Base-by-base conservation (phyloP, 768 basidiomycete species). In the Amanita pseudoporphyria region DNA sequence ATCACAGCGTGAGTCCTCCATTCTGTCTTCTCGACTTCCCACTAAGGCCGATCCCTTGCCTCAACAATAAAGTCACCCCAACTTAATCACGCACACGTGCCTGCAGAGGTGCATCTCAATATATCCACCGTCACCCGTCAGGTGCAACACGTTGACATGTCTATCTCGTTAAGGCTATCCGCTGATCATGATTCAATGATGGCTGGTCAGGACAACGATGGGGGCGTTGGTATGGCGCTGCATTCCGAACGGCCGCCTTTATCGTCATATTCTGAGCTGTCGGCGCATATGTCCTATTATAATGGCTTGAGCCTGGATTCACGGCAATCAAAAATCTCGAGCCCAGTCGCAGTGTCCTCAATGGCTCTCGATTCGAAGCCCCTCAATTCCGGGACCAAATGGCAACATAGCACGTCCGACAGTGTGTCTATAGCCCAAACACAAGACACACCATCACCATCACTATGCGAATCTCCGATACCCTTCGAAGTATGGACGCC, bases 191-290 rank as follows among this genome's bases (percentile, higher is more conserved):
- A 45, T 45, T 18, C 19, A 26, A 22, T 22, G 44, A 33, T 45
- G 14, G 14, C 7, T n/a, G 44, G 33, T 9, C 31, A 22, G 31
- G 35, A n/a, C 33, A 32, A 35, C 13, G 22, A n/a, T n/a, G 45
- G 45, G 9, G 37, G 35, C 16, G 22, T 26, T 9, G 45, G 22
- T 24, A 36, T 38, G 45, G 31, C 21, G 9, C 32, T 47, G 7
- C 47, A 48, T 28, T 14, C 47, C 5, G 47, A 48, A 33, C 47
- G 38, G 5, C 47, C 38, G 16, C 47, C 47, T 1, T 18, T 48
- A 13, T 48, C 47, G 13, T 48, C 47, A n/a, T 48, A 48, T 40
- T 48, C 47, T 30, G 47, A 48, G 19, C 16, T 48, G 3, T 48
- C 47, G 13, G 47, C 47, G 10, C 47, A 48, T 6, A 48, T 32